A percentile compares a stretch with the other conserved stretches of the same genome.
phyloP scores from a whole-genome alignment of 441 rosid species.

The Populus tomentosa region DNA sequence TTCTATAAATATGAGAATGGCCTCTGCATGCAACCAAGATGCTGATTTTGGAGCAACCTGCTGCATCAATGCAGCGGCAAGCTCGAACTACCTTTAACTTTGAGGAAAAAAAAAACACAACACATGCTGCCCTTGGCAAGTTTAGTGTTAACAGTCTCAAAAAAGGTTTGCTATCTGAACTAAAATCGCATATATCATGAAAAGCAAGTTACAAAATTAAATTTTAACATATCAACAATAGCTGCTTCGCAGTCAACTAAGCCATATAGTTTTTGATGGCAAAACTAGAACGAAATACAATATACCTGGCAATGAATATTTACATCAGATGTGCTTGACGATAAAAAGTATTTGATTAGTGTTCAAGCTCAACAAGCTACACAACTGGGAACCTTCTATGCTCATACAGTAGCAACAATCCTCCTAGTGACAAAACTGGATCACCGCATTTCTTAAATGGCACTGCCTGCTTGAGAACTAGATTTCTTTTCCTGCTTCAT shows the following conservation, averaged over 20 bases:
- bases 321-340: slow-evolving; percentile 12
- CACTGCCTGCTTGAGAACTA: slow-evolving; percentile 12
- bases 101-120: background rate
- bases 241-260: background rate
- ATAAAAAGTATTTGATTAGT: background rate
- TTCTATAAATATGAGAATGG: too few species aligned
- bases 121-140: background rate
- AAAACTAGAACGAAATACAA: background rate
- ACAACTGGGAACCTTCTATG: background rate
- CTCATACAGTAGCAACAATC: background rate
- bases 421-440: slow-evolving; percentile 17
- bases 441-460: slow-evolving; percentile 1
- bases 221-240: background rate
- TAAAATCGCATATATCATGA: too few species aligned
- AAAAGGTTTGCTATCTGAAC: too few species aligned
- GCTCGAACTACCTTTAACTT: background rate
- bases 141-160: background rate
- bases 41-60: background rate
- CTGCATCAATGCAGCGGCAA: background rate
- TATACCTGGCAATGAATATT: background rate
- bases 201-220: background rate
- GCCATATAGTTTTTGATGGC: background rate
- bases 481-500: slow-evolving; percentile 23
- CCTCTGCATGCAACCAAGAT: background rate
- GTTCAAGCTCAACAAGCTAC: background rate